A percentile compares a stretch with the other conserved stretches of the same genome.
Evolutionary conservation across 1,284 basidiomycete genomes (phyloP).

Genomic region (Pseudozyma sp.): DNA sequence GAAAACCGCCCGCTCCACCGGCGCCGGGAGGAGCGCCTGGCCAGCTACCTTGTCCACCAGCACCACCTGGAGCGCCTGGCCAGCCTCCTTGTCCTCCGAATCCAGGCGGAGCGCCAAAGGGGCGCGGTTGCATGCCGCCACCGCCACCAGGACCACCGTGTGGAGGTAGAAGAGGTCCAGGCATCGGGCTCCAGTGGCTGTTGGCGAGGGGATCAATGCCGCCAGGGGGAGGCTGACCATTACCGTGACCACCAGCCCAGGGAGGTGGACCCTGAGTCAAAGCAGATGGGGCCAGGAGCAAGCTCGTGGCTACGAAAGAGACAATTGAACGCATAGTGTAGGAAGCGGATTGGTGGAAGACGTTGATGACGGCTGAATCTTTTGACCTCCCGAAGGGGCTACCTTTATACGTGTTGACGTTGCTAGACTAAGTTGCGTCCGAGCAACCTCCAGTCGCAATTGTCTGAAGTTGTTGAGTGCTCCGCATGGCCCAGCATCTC

Average conservation of each 20-base stretch:
- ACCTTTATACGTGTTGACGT: no score
- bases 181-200: conserved; percentile 1
- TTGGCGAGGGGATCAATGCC: conserved; percentile 5
- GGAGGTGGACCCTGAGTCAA: conserved; percentile 4
- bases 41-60: not conserved
- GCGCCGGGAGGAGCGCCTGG: not conserved
- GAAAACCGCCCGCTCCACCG: not conserved
- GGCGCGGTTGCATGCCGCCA: not conserved
- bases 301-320: conserved; percentile 1
- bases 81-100: not conserved
- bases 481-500: no score
- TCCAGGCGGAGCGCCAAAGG: not conserved
- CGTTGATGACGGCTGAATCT: no score
- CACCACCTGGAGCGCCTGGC: not conserved
- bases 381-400: no score
- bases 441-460: no score
- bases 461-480: no score
- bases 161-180: not conserved
- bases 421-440: no score
- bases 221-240: not conserved
- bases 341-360: no score
- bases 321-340: no score
- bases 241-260: not conserved
- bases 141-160: not conserved
- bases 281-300: conserved; percentile 1